Percentiles rank a stretch among this genome's conserved stretches.
Conservation (phyloP, 1,284 basidiomycete genomes). For the Trametes versicolor region DNA sequence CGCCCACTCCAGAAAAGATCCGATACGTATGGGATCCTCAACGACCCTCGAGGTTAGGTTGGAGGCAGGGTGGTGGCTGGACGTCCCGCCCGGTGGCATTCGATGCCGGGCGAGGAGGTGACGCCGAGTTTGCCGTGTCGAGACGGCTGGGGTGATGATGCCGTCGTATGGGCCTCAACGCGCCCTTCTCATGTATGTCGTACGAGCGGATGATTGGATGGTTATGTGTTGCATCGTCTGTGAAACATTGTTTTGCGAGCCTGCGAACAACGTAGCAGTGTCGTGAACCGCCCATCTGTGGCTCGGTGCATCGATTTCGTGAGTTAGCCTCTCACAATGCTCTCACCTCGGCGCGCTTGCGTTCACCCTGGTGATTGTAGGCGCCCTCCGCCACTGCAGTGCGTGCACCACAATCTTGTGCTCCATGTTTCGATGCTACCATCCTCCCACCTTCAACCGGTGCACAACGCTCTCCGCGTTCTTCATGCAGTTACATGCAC, state of each 20-base stretch:
- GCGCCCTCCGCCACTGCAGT: too few species aligned
- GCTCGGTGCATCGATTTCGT: too few species aligned
- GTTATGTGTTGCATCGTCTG: constrained; percentile 14
- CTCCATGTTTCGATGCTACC: too few species aligned
- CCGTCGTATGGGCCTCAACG: constrained; percentile 44
- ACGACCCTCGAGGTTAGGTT: constrained; percentile 44
- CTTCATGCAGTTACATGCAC: too few species aligned
- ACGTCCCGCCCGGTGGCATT: constrained; percentile 23
- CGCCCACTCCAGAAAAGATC: constrained; percentile 41
- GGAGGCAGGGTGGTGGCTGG: constrained; percentile 34
- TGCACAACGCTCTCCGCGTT: too few species aligned
- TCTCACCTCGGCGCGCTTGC: too few species aligned
- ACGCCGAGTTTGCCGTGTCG: constrained; percentile 27
- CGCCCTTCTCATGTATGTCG: constrained; percentile 35
- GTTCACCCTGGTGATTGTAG: too few species aligned
- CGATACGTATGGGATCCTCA: constrained; percentile 45
- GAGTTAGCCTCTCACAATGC: too few species aligned
- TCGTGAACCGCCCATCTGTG: too few species aligned
- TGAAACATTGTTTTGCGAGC: neutral
- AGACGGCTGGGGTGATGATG: constrained; percentile 26
- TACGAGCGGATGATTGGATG: constrained; percentile 13
- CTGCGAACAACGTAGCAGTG: too few species aligned
- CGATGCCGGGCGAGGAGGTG: constrained; percentile 22
- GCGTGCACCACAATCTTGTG: too few species aligned
- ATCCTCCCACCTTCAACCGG: too few species aligned